phyloP scores from a whole-genome alignment of 148 eudicot species.

The Chenopodium quinoa region DNA sequence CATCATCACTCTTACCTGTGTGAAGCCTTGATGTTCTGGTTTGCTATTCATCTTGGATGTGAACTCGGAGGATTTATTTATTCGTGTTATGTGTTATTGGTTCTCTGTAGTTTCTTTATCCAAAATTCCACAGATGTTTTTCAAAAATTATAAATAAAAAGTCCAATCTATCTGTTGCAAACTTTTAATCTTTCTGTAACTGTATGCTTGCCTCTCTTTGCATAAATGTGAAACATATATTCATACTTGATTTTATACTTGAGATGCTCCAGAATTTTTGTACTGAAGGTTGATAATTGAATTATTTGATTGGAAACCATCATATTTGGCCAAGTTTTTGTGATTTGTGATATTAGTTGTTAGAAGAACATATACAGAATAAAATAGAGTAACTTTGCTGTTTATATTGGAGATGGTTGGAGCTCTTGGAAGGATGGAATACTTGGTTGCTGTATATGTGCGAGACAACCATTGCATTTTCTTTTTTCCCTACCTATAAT shows the following conservation, averaged over 20 bases:
- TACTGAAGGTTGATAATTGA: background rate
- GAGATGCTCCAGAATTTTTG: background rate
- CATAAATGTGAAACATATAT: too few species aligned
- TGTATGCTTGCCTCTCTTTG: constrained; percentile 1
- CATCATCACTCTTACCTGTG: constrained; percentile 6
- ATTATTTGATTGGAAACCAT: background rate
- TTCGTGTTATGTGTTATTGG: background rate
- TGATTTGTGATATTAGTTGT: background rate
- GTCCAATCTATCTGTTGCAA: too few species aligned
- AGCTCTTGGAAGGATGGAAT: background rate
- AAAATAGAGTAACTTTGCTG: background rate
- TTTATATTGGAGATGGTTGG: background rate
- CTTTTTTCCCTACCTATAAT: background rate
- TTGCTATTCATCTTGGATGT: background rate
- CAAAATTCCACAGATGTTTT: background rate
- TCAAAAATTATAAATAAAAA: too few species aligned
- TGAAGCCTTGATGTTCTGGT: background rate
- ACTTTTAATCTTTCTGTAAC: background rate
- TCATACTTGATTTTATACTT: background rate
- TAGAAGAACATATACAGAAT: background rate
- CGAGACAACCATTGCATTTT: background rate
- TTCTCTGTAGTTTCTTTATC: background rate
- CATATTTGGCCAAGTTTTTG: background rate
- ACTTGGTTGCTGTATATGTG: background rate
- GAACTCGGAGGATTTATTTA: background rate